Base-by-base conservation (phyloP, 2,329 filamentous ascomycete species). In the Albophoma yamanashiensis region DNA sequence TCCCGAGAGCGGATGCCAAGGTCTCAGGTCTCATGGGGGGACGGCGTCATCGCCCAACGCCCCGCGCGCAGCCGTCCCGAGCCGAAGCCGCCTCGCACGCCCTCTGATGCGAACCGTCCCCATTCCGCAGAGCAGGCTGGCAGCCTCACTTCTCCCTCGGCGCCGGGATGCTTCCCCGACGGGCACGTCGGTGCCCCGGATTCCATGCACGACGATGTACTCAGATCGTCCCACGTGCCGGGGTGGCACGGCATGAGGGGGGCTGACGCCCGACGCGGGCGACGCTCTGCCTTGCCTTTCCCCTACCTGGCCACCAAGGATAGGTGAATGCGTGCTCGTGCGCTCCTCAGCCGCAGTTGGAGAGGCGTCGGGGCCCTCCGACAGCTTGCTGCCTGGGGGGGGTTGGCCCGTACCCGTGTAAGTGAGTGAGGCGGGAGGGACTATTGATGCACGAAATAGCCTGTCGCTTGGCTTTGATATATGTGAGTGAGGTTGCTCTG, bases 61-160 rank as follows among this genome's bases (percentile, higher is more conserved):
- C 62, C 66, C 65, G 64, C 60, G 50, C 60, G 15, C 62, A 70
- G 58, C 68, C 68, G 68, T 57, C 7, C 43, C 34, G 59, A 68
- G 62, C 69, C 69, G 68, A 62, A n/a, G 60, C 52, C 42, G 66
- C 17, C 1, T 12, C 22, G 25, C 42, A 27, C 22, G 22, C 43
- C 25, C 36, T 14, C 7, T 0, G 63, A 58, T 63, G 58, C 42
- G 25, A 39, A 42, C 57, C 61, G 52, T 56, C 27, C 27, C 27
- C 38, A 20, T 27, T 15, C 25, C 47, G 3, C 34, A 6, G 14
- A n/a, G 27, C 47, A n/a, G 27, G 27, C 17, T 20, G 4, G 47
- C 47, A 52, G 55, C 55, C 55, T 56, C 55, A 43, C 38, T 42
- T 42, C 27, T 34, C 4, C 27, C 50, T 11, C 27, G 4, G 9